Evolutionary conservation across 768 basidiomycete genomes (phyloP), one percentile per base, ranked within the genome.

Genomic region (Xerocomellus chrysenteron): DNA sequence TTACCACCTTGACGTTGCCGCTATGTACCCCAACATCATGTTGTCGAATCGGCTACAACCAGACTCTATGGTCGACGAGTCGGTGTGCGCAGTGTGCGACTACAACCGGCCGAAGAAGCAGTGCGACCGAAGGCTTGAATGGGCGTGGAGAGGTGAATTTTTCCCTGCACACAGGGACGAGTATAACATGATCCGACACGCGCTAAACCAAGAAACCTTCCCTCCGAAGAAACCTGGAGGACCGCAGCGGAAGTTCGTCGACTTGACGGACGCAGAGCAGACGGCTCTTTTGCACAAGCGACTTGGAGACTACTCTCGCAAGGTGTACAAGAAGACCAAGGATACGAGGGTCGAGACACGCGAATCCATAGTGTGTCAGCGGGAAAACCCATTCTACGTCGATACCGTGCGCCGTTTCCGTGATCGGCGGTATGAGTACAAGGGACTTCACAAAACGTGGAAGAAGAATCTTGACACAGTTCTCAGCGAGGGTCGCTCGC

Each of bases 1-100:
- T 68, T 99, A 99, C 74, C 97, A 99, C 73, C 75, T 98, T 66
- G 97, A 99, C 66, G 97, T 99, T 59, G 97, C 97, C 3, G 97
- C 97, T 60, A 99, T 99, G 97, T 98, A 99, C 71, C 97, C 97
- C 54, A 99, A 98, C 73, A 98, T 99, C 83, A 99, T 99, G 97
- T 87, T 99, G 78, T 98, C 95, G 17, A 99, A 99, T 69, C 92
- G 97, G 35, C 81, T 99, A 2, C 97, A 99, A 64, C 97, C 97
- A 2, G 97, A 99, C 74, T 97, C 97, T 2, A 90, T 98, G 76
- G 89, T 98, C 11, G 93, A 95, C 66, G 97, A 98, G 71, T 86
- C 96, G 19, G 89, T 88, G 17, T 99, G 97, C 67, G 97, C 97
- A 1, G 94, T 98, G 2, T 99, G 97, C 75, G 97, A 99, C 74